phyloP scores from a whole-genome alignment of 345 rosid species.

The Aquilaria sinensis region DNA sequence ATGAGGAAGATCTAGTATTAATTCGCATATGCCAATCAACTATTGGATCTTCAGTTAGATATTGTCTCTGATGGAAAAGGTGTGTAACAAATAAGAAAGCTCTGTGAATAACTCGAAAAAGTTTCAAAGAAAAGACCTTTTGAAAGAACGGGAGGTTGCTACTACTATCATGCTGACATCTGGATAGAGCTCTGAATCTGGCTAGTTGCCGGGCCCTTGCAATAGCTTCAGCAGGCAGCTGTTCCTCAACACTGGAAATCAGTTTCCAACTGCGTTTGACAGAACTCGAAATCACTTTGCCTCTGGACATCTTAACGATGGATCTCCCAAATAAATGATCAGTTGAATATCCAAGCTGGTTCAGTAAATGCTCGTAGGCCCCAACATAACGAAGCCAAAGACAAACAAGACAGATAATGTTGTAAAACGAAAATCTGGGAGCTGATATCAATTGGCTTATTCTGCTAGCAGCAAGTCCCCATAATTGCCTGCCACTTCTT shows the following conservation, averaged over 20 bases:
- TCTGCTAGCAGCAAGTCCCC: conserved; percentile 79
- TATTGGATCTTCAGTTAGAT: conserved; percentile 24
- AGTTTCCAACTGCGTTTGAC: conserved; percentile 50
- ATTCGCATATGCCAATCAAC: conserved; percentile 22
- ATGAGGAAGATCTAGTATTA: conserved; percentile 27
- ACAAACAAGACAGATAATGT: conserved; percentile 34
- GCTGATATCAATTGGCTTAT: conserved; percentile 40
- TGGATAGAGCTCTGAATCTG: conserved; percentile 42
- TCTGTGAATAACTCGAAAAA: conserved; percentile 31
- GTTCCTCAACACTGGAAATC: conserved; percentile 53
- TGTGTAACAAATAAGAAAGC: conserved; percentile 22
- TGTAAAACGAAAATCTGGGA: conserved; percentile 56
- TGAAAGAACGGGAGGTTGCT: conserved; percentile 19
- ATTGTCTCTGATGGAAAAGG: conserved; percentile 22
- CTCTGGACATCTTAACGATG: conserved; percentile 35
- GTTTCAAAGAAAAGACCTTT: conserved; percentile 13
- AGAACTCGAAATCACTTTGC: conserved; percentile 32
- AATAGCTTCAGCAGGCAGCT: conserved; percentile 73
- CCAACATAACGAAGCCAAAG: conserved; percentile 71
- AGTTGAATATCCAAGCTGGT: conserved; percentile 47
- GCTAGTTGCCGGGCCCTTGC: conserved; percentile 81
- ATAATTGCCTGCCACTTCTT: conserved; percentile 66
- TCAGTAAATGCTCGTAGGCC: conserved; percentile 55
- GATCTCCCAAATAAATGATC: conserved; percentile 33
- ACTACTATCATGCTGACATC: conserved; percentile 27